Evolutionary conservation across 768 basidiomycete genomes (phyloP), one percentile per base, ranked within the genome.

Genomic region (Suillus decipiens): DNA sequence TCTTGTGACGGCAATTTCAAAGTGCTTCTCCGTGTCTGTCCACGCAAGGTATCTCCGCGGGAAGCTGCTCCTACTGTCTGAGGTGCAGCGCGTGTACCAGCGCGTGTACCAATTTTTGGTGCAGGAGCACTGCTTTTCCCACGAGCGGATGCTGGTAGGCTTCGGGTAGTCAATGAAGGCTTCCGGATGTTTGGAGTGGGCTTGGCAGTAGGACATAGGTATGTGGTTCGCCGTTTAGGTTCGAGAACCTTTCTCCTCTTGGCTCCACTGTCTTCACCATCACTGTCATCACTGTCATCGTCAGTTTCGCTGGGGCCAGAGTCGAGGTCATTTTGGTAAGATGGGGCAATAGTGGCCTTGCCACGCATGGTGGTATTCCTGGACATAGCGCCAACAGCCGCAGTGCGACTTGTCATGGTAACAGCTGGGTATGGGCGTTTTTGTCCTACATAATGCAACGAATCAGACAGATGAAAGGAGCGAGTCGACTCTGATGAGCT

Each of bases 401-500:
- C n/a, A 37, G 41, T 62, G 17, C 43, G 39, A 37, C 36, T 47
- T 12, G 61, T 66, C 43, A 55, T 56, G 60, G 62, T 64, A 42
- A 59, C 61, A 10, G 53, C 36, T 3, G 64, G 62, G 53, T 63
- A 72, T 14, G 78, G 69, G 14, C 82, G 78, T 62, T 84, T 84
- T 66, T 72, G 79, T 41, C 82, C 79, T 58, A 79, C 75, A 39
- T 65, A 62, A 56, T 80, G 77, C 5, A 75, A 76, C 5, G 78
- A 74, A 37, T 71, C 75, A 31, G 70, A 67, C 3, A 75, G 47
- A 28, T 61, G 31, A 24, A 61, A 72, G 11, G 81, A 75, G 45
- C 74, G 70, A 28, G 77, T 69, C 12, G 83, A 84, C 55, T 80
- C 83, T 14, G 80, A 80, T 4, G 80, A 81, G 8, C 75, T 73